Evolutionary conservation across 164 flowering plant species (phyloP).

Genomic region (Magnolia kwangsiensis): DNA sequence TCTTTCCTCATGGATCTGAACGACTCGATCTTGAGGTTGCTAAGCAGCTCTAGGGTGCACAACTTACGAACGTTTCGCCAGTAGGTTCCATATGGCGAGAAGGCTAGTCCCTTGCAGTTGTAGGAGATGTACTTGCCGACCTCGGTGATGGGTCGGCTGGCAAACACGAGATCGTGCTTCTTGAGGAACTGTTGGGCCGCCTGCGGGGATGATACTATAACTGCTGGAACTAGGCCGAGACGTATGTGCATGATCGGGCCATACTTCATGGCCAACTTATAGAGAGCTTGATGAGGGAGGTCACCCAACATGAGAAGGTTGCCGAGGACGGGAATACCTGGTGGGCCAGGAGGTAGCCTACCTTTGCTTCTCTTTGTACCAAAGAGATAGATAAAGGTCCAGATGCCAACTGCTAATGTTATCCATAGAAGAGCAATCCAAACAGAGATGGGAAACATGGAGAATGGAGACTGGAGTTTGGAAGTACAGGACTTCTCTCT

Average conservation of each 20-base stretch:
- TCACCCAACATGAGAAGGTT: neutral
- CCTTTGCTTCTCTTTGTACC: neutral
- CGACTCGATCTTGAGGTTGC: neutral
- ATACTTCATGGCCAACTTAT: slow-evolving; percentile 6
- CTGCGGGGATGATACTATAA: slow-evolving; percentile 15
- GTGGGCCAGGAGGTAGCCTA: slow-evolving; percentile 1
- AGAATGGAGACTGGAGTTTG: too few relatives aligned
- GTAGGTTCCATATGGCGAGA: neutral
- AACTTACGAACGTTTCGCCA: neutral
- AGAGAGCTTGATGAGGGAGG: slow-evolving; percentile 6
- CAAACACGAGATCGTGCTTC: slow-evolving; percentile 16
- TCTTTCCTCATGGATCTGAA: slow-evolving; percentile 26
- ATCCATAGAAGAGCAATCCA: neutral
- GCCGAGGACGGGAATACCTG: neutral
- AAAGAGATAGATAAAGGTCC: neutral
- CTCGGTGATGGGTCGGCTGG: neutral
- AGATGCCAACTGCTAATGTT: neutral
- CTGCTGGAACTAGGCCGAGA: slow-evolving; percentile 11
- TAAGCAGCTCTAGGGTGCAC: neutral
- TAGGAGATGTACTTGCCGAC: neutral
- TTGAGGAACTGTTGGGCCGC: slow-evolving; percentile 19
- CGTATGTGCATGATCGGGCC: slow-evolving; percentile 20
- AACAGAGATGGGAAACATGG: too few relatives aligned
- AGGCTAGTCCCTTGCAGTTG: neutral
- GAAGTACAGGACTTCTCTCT: too few relatives aligned